These are phyloP conservation scores for Alternaria burnsii DNA, from an alignment of 2,329 filamentous ascomycete genomes.

Conservation along the genomic window DNA sequence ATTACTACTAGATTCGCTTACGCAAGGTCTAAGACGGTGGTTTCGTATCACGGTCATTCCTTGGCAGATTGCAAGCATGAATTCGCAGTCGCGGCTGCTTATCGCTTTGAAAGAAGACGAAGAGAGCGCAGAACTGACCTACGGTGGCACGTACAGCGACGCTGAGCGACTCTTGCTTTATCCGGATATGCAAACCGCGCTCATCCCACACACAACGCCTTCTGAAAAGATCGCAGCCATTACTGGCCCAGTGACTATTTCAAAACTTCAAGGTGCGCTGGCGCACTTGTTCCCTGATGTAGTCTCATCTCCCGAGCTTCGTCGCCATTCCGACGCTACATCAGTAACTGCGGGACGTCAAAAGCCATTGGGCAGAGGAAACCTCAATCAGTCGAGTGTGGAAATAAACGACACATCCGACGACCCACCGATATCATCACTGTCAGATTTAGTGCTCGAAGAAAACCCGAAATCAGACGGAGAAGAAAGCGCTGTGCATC, in stretches of 20 bases:
- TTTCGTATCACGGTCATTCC: conserved; percentile 1
- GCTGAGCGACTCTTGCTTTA: conserved; percentile 7
- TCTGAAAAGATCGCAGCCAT: background rate
- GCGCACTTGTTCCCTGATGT: conserved; percentile 3
- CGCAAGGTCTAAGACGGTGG: conserved; percentile 7
- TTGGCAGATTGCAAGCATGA: conserved; percentile 5
- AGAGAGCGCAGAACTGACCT: background rate
- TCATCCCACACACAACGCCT: background rate
- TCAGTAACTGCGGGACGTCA: background rate
- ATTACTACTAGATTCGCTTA: conserved; percentile 6
- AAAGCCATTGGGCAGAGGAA: background rate
- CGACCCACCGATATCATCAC: background rate
- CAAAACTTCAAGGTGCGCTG: conserved; percentile 7
- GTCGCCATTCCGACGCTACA: background rate
- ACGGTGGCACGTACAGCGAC: background rate
- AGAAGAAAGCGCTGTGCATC: background rate
- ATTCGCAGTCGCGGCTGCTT: background rate
- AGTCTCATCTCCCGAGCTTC: background rate
- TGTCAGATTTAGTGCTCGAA: background rate
- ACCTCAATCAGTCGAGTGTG: background rate
- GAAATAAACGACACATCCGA: background rate
- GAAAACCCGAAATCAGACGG: background rate
- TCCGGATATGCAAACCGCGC: conserved; percentile 1
- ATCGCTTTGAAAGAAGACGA: conserved; percentile 9
- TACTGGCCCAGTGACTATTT: conserved; percentile 8